Evolutionary conservation across 192 early-diverging fungal genomes (phyloP), one percentile per base, ranked within the genome.

Genomic region (Ambispora gerdemannii): DNA sequence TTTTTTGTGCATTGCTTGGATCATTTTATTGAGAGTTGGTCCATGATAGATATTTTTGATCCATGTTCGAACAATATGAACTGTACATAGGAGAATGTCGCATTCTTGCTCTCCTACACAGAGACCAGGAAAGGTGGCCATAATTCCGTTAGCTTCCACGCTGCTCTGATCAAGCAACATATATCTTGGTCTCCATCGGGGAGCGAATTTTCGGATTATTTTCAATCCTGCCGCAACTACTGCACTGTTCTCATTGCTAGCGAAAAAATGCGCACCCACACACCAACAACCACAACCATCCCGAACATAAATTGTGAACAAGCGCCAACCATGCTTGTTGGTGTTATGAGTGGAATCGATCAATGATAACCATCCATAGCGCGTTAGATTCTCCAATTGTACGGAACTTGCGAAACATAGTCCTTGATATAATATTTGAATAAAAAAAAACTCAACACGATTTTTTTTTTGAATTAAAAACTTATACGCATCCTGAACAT

Each of bases 251-350:
- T 34, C 55, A 19, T 20, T 31, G 13, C 66, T 74, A 22, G 71
- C 55, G 50, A 71, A 71, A 30, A 74, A 74, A 19, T 74, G 67
- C 13, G 31, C 60, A n/a, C 35, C 30, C 15, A 62, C 59, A 61
- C 34, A 19, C 59, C 59, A 61, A 22, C 59, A 61, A 1, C 59
- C 30, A 32, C 34, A 61, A 61, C 1, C 34, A 61, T 61, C 59
- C 30, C 30, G 34, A 33, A 61, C 59, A 27, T 61, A 61, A 25
- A 61, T 11, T 11, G 59, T 61, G 20, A 61, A 61, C 6, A 61
- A 32, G 34, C 34, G 30, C 59, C 59, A 61, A 35, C 34, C 59
- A 33, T 61, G 34, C 28, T 28, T 31, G 28, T 61, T 61, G 6
- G 59, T 61, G 11, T 61, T 61, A 61, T 61, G 59, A 13, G 59